Conservation (phyloP, 768 basidiomycete species). For the Infundibulicybe gibba region DNA sequence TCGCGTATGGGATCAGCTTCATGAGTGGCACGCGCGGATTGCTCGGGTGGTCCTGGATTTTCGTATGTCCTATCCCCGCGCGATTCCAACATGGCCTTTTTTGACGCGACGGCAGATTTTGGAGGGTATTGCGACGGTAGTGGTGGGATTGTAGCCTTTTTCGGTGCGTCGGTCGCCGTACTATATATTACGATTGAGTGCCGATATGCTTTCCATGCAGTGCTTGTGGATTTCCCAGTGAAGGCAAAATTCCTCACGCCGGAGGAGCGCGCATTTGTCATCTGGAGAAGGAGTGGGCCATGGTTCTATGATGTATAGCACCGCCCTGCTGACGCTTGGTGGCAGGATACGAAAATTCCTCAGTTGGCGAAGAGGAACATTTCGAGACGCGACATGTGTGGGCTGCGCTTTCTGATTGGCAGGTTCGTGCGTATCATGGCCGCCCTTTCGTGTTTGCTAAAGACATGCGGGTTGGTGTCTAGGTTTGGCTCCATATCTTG, state of each 20-base stretch:
- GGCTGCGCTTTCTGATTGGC: conserved; percentile 61
- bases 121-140: conserved; percentile 60
- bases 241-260: conserved; percentile 60
- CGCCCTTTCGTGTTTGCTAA: background rate
- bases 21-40: conserved; percentile 44
- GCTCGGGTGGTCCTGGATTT: conserved; percentile 68
- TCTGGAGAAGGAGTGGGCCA: conserved; percentile 51
- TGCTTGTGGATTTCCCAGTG: conserved; percentile 58
- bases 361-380: conserved; percentile 58
- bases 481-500: conserved; percentile 53
- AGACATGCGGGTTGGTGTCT: background rate
- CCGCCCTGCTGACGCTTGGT: background rate
- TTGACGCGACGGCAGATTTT: conserved; percentile 38
- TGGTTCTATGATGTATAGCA: too few species aligned
- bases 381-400: conserved; percentile 51
- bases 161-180: conserved; percentile 30
- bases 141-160: conserved; percentile 48
- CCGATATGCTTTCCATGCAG: conserved; percentile 19
- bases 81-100: background rate
- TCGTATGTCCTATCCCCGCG: conserved; percentile 31
- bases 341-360: conserved; percentile 54
- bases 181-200: background rate
- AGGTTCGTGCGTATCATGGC: conserved; percentile 26
- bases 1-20: conserved; percentile 53
- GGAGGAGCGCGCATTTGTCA: conserved; percentile 52